These are phyloP conservation scores for Bimuria novae-zelandiae DNA, from an alignment of 2,329 filamentous ascomycete genomes.

Conservation along the genomic window DNA sequence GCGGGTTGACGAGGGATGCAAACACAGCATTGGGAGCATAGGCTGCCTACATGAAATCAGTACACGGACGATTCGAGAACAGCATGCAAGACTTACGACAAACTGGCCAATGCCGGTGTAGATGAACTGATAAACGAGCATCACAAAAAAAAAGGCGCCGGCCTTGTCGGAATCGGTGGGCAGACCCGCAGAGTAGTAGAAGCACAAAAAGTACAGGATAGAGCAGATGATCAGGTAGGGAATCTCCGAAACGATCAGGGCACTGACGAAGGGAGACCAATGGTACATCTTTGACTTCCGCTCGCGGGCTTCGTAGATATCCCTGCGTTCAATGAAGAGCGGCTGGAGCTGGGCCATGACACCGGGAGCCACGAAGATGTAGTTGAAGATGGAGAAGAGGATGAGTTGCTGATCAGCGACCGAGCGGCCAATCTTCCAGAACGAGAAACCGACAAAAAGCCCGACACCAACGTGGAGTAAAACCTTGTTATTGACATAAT, in stretches of 20 bases:
- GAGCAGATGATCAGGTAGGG: constrained; percentile 71
- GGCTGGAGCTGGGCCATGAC: constrained; percentile 80
- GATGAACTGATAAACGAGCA: constrained; percentile 70
- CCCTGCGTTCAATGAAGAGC: constrained; percentile 66
- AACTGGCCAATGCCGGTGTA: constrained; percentile 62
- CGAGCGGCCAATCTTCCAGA: constrained; percentile 52
- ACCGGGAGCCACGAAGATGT: constrained; percentile 73
- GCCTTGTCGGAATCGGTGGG: constrained; percentile 56
- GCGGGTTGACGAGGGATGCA: constrained; percentile 58
- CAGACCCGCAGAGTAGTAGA: no score
- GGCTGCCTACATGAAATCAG: no score
- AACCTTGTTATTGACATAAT: constrained; percentile 68
- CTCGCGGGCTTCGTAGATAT: constrained; percentile 73
- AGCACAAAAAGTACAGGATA: constrained; percentile 61
- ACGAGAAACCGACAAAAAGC: constrained; percentile 55
- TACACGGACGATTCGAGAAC: no score
- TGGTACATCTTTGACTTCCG: constrained; percentile 78
- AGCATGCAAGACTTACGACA: no score
- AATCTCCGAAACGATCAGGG: constrained; percentile 69
- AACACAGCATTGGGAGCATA: constrained; percentile 51
- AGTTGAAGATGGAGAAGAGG: constrained; percentile 78
- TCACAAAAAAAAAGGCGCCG: constrained; percentile 49
- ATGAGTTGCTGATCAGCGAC: constrained; percentile 58
- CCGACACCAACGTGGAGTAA: constrained; percentile 57
- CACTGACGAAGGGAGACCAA: constrained; percentile 72